Base-by-base conservation (phyloP, 257 asterid species). In the Penstemon eatonii region DNA sequence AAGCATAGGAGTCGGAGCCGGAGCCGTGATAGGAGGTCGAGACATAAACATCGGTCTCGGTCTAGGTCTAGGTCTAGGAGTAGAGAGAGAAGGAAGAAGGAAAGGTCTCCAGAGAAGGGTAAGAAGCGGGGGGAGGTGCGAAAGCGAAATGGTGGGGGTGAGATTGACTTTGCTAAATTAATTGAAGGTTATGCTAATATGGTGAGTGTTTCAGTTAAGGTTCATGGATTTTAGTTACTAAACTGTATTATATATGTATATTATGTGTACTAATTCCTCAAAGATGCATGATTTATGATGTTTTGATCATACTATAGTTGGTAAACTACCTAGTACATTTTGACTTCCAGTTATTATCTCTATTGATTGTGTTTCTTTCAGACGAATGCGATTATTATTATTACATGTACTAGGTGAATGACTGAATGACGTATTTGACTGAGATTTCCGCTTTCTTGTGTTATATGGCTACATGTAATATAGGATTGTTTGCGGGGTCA, bases 101-200 rank as follows among this genome's bases (percentile, higher is more conserved):
- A 72, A 4, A 72, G 63, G 70, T 77, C 89, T 56, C 84, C 84
- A n/a, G 80, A 57, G 66, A 72, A 64, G 73, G 55, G 42, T 12
- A 76, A 73, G 79, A 73, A 61, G 62, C 66, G 68, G 53, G 68
- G 18, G 0, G 18, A 15, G 18, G 18, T 15, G 18, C 18, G 18
- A 15, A 15, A 15, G 18, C 18, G 18, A 15, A 15, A 71, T 39
- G 70, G 84, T 44, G 74, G 69, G 56, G 56, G 65, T 46, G 84
- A 77, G 63, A 75, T 58, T 73, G 93, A 90, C 78, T 88, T 65
- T 75, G 84, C 76, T 19, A 82, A 83, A 43, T 42, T 68, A 80
- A 90, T 90, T 69, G 79, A 81, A 69, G 98, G 94, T 47, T 92
- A 85, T 77, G 87, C 81, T 52, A 78, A 63, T 18, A 86, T 90